These are phyloP conservation scores for Papiliotrema terrestris DNA, from an alignment of 1,284 basidiomycete genomes.

Conservation along the genomic window DNA sequence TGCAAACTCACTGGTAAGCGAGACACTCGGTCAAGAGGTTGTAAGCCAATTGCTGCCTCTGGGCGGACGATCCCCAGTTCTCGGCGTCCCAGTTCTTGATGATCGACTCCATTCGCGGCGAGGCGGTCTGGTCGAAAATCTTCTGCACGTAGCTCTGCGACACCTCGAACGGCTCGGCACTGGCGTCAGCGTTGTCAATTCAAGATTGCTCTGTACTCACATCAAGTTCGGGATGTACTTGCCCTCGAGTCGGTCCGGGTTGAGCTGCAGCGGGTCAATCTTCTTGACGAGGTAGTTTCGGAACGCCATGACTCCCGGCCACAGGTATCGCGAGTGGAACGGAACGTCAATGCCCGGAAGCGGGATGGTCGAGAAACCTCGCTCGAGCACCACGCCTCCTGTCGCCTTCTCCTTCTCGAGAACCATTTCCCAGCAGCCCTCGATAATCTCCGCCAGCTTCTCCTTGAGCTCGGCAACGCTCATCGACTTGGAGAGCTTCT, in stretches of 20 bases:
- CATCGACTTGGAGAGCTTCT: constrained; percentile 63
- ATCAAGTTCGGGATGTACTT: constrained; percentile 98
- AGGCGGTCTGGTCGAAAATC: constrained; percentile 92
- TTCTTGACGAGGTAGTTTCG: constrained; percentile 89
- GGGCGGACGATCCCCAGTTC: constrained; percentile 73
- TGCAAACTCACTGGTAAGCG: constrained; percentile 72
- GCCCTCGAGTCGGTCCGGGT: constrained; percentile 85
- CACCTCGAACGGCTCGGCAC: constrained; percentile 87
- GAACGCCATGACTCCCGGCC: constrained; percentile 89
- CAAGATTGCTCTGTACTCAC: constrained; percentile 16
- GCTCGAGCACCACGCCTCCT: constrained; percentile 86
- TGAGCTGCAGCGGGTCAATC: constrained; percentile 83
- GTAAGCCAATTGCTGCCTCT: constrained; percentile 89
- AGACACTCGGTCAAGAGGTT: constrained; percentile 93
- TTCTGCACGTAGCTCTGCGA: constrained; percentile 86
- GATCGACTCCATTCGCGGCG: constrained; percentile 87
- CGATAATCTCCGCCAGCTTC: constrained; percentile 83
- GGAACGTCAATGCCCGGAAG: constrained; percentile 97
- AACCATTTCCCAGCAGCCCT: constrained; percentile 72
- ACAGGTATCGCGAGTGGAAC: constrained; percentile 95
- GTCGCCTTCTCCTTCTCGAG: constrained; percentile 68
- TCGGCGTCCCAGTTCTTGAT: constrained; percentile 92
- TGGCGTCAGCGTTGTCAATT: constrained; percentile 6
- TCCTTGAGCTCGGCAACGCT: constrained; percentile 47
- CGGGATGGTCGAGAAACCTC: constrained; percentile 93